Base-by-base conservation (phyloP, 2,329 filamentous ascomycete genomes). In the Penicillium sp. region DNA sequence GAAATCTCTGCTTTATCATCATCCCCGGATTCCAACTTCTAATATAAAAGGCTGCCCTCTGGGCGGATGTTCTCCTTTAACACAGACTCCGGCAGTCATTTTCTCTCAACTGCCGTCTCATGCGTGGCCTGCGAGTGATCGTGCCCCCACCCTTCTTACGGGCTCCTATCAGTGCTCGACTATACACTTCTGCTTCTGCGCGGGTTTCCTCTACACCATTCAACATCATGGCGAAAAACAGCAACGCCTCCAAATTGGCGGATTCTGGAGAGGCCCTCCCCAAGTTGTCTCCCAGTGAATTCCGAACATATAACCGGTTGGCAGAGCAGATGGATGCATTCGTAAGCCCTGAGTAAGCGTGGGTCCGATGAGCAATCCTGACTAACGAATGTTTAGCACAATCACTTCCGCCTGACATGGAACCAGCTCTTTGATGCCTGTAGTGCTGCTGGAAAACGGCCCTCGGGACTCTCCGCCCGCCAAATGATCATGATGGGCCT, bases 361-460 rank as follows among this genome's bases (percentile, higher is more conserved):
- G n/a, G 25, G 33, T 35, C 27, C 33, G 25, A 14, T 43, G 16
- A 45, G 31, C 49, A 21, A 56, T 52, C 52, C 31, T 44, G 21
- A 58, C 60, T 64, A 48, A 63, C 56, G 58, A 42, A 66, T 60
- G 25, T 48, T 14, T 63, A 91, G 87, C 91, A 95, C 77, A 85
- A 87, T 65, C 83, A 90, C 77, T 95, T 95, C 80, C 88, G 90
- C 25, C 77, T 81, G 44, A 83, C 84, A 3, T 96, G 91, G 90
- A 89, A 84, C 53, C 74, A 85, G 25, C 80, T 96, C 53, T 88
- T 90, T 78, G 78, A 77, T 3, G 86, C 91, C 25, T 90, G 87
- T 68, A 79, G 78, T 29, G 77, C 76, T 46, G 76, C 81, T 21
- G 52, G 58, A 58, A 83, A 83, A 59, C 85, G 88, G 0, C 87